Percentiles rank a stretch among this genome's conserved stretches.
These are phyloP conservation scores for Coniochaeta prunicola DNA, from an alignment of 2,329 filamentous ascomycete genomes.

Conservation along the genomic window DNA sequence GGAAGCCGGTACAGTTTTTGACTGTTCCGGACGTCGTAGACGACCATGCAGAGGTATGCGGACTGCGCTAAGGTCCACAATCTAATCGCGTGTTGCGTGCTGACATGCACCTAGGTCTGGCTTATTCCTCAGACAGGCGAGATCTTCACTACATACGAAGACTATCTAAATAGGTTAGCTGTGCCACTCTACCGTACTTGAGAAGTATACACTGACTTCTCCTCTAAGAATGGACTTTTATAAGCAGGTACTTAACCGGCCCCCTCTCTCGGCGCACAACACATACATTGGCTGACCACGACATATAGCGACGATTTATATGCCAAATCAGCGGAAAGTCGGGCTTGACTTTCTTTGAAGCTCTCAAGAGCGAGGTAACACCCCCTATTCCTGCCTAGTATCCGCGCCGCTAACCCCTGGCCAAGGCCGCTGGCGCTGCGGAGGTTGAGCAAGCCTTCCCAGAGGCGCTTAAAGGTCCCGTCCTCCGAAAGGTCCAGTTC, in stretches of 20 bases:
- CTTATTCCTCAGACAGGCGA: slow-evolving; percentile 85
- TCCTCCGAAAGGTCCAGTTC: slow-evolving; percentile 86
- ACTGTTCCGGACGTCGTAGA: slow-evolving; percentile 65
- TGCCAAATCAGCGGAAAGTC: slow-evolving; percentile 95
- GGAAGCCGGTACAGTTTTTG: slow-evolving; percentile 85
- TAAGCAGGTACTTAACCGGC: slow-evolving; percentile 57
- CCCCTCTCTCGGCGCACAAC: not conserved
- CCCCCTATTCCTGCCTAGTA: not conserved
- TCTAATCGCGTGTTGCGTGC: slow-evolving; percentile 9
- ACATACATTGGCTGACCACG: slow-evolving; percentile 7
- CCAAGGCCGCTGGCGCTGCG: slow-evolving; percentile 67
- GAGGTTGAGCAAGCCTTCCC: slow-evolving; percentile 91
- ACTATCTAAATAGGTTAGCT: slow-evolving; percentile 73
- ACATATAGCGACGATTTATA: slow-evolving; percentile 70
- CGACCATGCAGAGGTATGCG: slow-evolving; percentile 72
- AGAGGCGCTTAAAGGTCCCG: slow-evolving; percentile 81
- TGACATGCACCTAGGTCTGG: slow-evolving; percentile 62
- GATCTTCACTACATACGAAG: slow-evolving; percentile 81
- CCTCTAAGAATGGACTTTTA: slow-evolving; percentile 77
- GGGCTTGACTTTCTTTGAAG: slow-evolving; percentile 85
- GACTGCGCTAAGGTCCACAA: slow-evolving; percentile 5
- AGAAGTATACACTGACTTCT: slow-evolving; percentile 21
- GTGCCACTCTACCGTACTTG: not conserved
- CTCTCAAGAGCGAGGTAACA: slow-evolving; percentile 80
- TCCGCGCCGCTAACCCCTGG: not conserved